These are phyloP conservation scores for Sphaerulina musiva DNA, from an alignment of 2,329 filamentous ascomycete species.

Conservation along the genomic window DNA sequence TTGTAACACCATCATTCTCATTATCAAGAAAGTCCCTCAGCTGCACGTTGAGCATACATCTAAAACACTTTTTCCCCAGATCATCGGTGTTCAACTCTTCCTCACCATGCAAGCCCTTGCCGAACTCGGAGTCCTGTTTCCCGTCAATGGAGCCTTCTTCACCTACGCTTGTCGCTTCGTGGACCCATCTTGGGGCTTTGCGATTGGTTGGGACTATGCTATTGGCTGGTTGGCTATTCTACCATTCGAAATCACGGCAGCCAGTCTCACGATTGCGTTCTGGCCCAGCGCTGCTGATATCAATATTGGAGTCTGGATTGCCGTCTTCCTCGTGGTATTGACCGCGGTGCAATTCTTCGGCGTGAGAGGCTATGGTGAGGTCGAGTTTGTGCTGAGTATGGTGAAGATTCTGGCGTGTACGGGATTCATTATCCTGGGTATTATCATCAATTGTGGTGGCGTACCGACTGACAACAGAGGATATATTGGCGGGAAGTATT, in stretches of 20 bases:
- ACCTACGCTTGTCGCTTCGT: conserved; percentile 41
- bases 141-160: conserved; percentile 59
- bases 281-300: conserved; percentile 35
- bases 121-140: conserved; percentile 84
- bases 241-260: conserved; percentile 25
- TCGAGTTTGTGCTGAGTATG: conserved; percentile 28
- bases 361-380: conserved; percentile 49
- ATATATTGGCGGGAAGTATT: conserved; percentile 26
- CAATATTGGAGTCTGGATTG: conserved; percentile 69
- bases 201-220: conserved; percentile 27
- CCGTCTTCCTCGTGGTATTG: conserved; percentile 71
- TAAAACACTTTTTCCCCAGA: conserved; percentile 35
- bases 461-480: conserved; percentile 31
- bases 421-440: conserved; percentile 59
- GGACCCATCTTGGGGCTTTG: conserved; percentile 34
- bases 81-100: conserved; percentile 65
- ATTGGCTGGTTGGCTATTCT: conserved; percentile 25
- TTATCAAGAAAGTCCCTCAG: too few relatives aligned
- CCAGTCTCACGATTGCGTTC: conserved; percentile 25
- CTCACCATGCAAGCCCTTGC: conserved; percentile 87
- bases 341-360: conserved; percentile 80
- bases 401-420: conserved; percentile 41
- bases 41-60: not conserved
- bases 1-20: not conserved
- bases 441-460: conserved; percentile 40